Evolutionary conservation across 495 filamentous ascomycete species (phyloP), one percentile per base, ranked within the genome.

Genomic region (Stereocaulon alpinum): DNA sequence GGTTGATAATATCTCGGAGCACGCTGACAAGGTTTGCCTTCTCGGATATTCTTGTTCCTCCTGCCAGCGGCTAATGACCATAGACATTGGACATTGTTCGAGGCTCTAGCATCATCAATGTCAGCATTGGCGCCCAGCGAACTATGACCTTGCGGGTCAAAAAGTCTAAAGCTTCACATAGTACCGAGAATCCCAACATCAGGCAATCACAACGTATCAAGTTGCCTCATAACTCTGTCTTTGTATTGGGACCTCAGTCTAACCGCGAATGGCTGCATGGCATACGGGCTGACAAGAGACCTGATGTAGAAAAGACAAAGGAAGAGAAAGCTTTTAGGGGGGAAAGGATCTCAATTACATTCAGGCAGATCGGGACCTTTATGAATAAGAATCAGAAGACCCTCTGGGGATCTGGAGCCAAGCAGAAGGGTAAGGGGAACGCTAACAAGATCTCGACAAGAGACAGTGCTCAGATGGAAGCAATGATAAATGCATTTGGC

Each of bases 331-430:
- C 87, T 2, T 86, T 79, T 65, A 73, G 73, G 3, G 89, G 91
- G 4, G 82, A 85, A 55, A 84, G 93, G 6, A 96, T 99, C 67
- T 91, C 87, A 12, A 79, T 99, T 47, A 99, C 93, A 5, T 99
- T 99, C 68, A 80, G 93, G 11, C 78, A 83, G 43, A 96, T 99
- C 63, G 89, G 83, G 1, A 99, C 93, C 0, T 96, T 86, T 67
- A 72, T 95, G 11, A 72, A 86, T 60, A 72, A 77, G 9, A 71
- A 81, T 12, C 76, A 82, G 20, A 71, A 74, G 40, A 70, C 67
- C 15, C 95, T 99, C 61, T 97, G 91, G 90, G 93, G 93, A 32
- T 91, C 96, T 72, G 93, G 93, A 6, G 94, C 92, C 3, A 78
- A 77, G 0, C 68, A 73, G 12, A 97, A 96, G 71, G 73, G 71